Evolutionary conservation across 2,329 filamentous ascomycete species (phyloP), one percentile per base, ranked within the genome.

Genomic region (Gaeumannomyces tritici): DNA sequence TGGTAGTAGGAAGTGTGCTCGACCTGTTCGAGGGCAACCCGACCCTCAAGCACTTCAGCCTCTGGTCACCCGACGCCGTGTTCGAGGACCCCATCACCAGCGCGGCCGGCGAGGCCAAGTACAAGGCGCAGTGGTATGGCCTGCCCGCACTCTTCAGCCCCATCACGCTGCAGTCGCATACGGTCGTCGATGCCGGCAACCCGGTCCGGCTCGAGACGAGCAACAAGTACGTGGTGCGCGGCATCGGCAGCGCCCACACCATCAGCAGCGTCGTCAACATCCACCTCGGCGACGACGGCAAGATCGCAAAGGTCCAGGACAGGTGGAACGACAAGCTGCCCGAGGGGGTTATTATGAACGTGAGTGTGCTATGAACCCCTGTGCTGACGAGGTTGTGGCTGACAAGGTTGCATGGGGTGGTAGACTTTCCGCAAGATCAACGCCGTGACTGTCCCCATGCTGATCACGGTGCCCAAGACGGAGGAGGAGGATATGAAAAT

Each of bases 1-100:
- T 83, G 0, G 64, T 87, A 35, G 79, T 87, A 15, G 81, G 81
- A 63, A 81, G 79, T 57, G 77, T 88, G 18, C 77, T 88, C 28
- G 85, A 88, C 69, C 79, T 88, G 59, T 88, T 87, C 69, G 81
- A 82, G 42, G 84, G 84, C 57, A 77, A 80, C 24, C 83, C 84
- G 0, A 83, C 82, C 2, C 76, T 86, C 3, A 77, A 78, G 55
- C 86, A 87, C 69, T 77, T 88, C 57, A 73, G 76, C 18, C 76
- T 88, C 28, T 88, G 85, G 85, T 76, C 75, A 59, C 82, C 82
- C 63, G 77, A 82, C 51, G 85, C 78, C 9, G 78, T 76, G 0
- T 88, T 88, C 70, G 71, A 77, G 33, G 85, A 88, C 68, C 83
- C 82, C 5, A 73, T 88, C 57, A 85, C 84, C 55, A 77, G 82